A percentile compares a stretch with the other conserved stretches of the same genome.
These are phyloP conservation scores for Talaromyces sp. DNA, from an alignment of 2,329 filamentous ascomycete species.

Conservation along the genomic window DNA sequence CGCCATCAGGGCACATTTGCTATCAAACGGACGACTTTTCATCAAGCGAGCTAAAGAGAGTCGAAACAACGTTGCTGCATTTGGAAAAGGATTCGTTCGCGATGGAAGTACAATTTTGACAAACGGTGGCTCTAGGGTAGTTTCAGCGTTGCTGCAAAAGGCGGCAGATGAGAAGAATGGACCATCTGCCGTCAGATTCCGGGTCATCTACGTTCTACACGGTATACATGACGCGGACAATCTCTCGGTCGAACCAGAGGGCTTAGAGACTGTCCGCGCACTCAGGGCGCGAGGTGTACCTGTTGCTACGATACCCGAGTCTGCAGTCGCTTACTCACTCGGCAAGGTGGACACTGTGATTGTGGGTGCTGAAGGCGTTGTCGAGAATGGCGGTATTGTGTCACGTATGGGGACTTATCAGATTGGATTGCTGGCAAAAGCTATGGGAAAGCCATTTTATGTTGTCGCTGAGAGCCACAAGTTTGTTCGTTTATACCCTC, in stretches of 20 bases:
- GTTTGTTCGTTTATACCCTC: conserved; percentile 82
- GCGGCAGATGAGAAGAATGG: conserved; percentile 64
- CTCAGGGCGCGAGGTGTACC: conserved; percentile 72
- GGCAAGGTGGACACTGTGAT: conserved; percentile 67
- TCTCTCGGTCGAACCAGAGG: conserved; percentile 54
- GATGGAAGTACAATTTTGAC: conserved; percentile 83
- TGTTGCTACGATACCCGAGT: conserved; percentile 75
- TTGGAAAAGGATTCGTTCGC: conserved; percentile 72
- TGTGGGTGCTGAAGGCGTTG: conserved; percentile 74
- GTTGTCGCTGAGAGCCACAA: conserved; percentile 96
- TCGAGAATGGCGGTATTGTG: conserved; percentile 90
- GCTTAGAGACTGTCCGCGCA: conserved; percentile 65
- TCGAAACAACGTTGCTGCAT: conserved; percentile 74
- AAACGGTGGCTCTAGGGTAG: conserved; percentile 81
- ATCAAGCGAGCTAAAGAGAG: conserved; percentile 82
- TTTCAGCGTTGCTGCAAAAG: conserved; percentile 70
- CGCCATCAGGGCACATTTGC: conserved; percentile 73
- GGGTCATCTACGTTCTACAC: conserved; percentile 72
- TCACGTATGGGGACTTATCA: conserved; percentile 83
- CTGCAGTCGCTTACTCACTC: conserved; percentile 75
- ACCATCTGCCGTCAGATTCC: conserved; percentile 64
- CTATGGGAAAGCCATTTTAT: conserved; percentile 73
- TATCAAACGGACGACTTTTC: conserved; percentile 83
- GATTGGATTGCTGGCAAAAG: conserved; percentile 75
- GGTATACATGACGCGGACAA: conserved; percentile 28